These are phyloP conservation scores for Paralagenidium karlingii DNA, from an alignment of 352 stramenopile genomes.

Conservation along the genomic window DNA sequence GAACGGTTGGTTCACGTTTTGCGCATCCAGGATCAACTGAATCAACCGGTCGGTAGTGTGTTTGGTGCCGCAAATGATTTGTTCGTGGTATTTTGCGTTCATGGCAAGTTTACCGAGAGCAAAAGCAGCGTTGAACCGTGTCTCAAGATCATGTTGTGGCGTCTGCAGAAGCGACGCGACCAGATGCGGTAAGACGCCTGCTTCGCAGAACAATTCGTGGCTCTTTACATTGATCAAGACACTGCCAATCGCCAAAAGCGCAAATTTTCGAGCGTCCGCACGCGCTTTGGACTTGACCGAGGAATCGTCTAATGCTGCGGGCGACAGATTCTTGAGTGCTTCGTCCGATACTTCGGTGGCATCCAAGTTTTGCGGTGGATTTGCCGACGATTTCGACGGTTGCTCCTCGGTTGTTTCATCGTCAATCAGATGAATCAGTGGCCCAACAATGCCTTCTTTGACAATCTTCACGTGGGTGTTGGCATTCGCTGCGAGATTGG, in stretches of 20 bases:
- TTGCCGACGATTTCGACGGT: no score
- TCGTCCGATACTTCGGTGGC: no score
- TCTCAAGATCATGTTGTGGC: conserved; percentile 85
- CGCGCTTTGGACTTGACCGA: no score
- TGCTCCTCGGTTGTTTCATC: no score
- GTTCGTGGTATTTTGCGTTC: conserved; percentile 52
- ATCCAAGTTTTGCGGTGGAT: no score
- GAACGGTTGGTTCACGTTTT: conserved; percentile 24
- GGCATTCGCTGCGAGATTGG: conserved; percentile 84
- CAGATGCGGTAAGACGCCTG: conserved; percentile 55
- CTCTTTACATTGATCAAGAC: conserved; percentile 53
- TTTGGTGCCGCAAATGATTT: conserved; percentile 38
- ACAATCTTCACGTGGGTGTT: conserved; percentile 69
- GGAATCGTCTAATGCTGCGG: no score
- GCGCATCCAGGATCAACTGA: conserved; percentile 36
- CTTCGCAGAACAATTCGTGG: conserved; percentile 58
- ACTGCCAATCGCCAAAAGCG: conserved; percentile 75
- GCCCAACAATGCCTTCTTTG: conserved; percentile 35
- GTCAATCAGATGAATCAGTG: conserved; percentile 37
- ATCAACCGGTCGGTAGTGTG: conserved; percentile 36
- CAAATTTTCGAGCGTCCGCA: conserved; percentile 57
- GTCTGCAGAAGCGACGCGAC: conserved; percentile 37
- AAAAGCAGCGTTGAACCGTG: conserved; percentile 88
- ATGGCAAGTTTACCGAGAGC: conserved; percentile 88
- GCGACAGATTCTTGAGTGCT: no score